Conservation (phyloP, 345 rosid species). For the Murraya koenigii region DNA sequence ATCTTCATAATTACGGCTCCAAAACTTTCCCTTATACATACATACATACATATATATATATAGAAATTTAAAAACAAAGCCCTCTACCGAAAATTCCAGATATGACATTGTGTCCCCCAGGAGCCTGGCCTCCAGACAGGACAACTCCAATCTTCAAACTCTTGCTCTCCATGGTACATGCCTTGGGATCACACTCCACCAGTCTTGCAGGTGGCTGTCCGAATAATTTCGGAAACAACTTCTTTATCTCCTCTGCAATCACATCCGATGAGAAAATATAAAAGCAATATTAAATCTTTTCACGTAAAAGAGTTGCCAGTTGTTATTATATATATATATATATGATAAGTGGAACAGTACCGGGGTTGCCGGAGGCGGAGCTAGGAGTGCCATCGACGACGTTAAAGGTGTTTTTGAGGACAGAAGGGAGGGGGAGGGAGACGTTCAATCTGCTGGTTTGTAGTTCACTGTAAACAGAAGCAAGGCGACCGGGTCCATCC, state of each 20-base stretch:
- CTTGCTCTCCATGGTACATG: slow-evolving; percentile 9
- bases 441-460: slow-evolving; percentile 34
- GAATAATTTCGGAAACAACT: slow-evolving; percentile 36
- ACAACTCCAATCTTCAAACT: slow-evolving; percentile 41
- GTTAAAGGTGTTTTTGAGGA: slow-evolving; percentile 33
- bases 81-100: slow-evolving; percentile 40
- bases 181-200: slow-evolving; percentile 13
- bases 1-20: not conserved
- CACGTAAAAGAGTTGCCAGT: too few relatives aligned
- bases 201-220: slow-evolving; percentile 38
- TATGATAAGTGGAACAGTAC: slow-evolving; percentile 5
- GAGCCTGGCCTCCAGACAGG: slow-evolving; percentile 46
- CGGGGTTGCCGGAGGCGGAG: slow-evolving; percentile 43
- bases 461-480: slow-evolving; percentile 41
- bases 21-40: too few relatives aligned
- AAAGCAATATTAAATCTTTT: too few relatives aligned
- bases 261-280: not conserved
- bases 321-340: too few relatives aligned
- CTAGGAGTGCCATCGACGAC: slow-evolving; percentile 42
- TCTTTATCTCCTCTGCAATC: slow-evolving; percentile 34
- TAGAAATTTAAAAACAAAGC: not conserved
- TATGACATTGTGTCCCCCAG: slow-evolving; percentile 48
- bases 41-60: too few relatives aligned
- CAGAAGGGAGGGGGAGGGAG: slow-evolving; percentile 40
- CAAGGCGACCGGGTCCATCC: slow-evolving; percentile 18